Base-by-base conservation (phyloP, 768 basidiomycete species). In the Cubamyces lactineus region DNA sequence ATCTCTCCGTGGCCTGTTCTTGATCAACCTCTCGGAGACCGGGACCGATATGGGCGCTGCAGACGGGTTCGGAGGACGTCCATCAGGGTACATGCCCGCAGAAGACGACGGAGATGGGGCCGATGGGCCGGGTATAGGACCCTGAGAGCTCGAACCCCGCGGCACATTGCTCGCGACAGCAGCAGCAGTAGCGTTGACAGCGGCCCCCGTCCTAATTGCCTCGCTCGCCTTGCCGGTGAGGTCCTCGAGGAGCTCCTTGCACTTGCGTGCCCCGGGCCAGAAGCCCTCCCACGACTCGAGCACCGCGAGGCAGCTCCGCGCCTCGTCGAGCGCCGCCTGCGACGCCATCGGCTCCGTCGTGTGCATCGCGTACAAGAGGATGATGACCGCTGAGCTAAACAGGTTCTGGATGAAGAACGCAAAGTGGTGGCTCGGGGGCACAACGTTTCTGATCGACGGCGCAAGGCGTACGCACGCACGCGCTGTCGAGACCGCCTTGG, bases 321-420 rank as follows among this genome's bases (percentile, higher is more conserved):
- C 92, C 77, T 94, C 92, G 7, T 91, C 89, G 86, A 94, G 87
- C 13, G 92, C 92, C 13, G 85, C 80, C 28, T 79, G 72, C n/a
- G 86, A 84, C 43, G 85, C 84, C 45, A 82, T 80, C 12, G 81
- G 71, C 56, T 94, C 92, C 1, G 85, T 70, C 5, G 86, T 84
- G 72, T 93, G 92, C 91, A 94, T 94, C 38, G 92, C 89, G 71
- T 88, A 93, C 7, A 95, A 78, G 55, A 94, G 75, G 58, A 92
- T 86, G 71, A 95, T 91, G 60, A 92, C 91, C 2, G 91, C 89
- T 40, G 89, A 94, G 69, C 91, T 93, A 79, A 94, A 94, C 23
- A 94, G 80, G 66, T 91, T 91, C 67, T 95, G 93, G 43, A 94
- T 91, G 80, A 90, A 93, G 75, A 93, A 92, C 4, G 92, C 91